A percentile compares a stretch with the other conserved stretches of the same genome.
Conservation (phyloP, 2,329 filamentous ascomycete genomes). For the Cytospora chrysosperma region DNA sequence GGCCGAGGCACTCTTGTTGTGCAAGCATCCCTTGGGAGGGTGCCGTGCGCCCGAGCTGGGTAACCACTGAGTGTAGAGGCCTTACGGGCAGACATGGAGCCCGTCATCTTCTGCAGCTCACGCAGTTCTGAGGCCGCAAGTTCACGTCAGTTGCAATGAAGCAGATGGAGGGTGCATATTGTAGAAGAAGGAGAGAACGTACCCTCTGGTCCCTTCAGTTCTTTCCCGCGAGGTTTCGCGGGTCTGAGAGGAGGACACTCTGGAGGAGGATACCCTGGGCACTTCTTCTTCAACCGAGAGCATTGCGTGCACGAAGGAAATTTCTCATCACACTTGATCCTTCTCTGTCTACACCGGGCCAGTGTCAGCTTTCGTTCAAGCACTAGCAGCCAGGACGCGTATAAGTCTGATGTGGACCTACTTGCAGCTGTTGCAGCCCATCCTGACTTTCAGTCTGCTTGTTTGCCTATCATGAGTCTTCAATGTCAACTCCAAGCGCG, state of each 20-base stretch:
- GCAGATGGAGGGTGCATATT: too few species aligned
- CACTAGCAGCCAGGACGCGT: too few species aligned
- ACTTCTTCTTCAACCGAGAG: constrained; percentile 55
- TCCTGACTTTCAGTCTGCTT: constrained; percentile 62
- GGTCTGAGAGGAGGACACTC: too few species aligned
- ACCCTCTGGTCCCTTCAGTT: neutral
- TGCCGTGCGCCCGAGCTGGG: neutral
- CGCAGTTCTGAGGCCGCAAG: too few species aligned
- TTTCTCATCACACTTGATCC: constrained; percentile 65
- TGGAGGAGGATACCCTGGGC: constrained; percentile 62
- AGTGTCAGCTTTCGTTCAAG: neutral
- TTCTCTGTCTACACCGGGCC: constrained; percentile 45
- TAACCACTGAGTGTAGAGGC: too few species aligned
- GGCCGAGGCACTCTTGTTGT: neutral
- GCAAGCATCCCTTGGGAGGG: neutral
- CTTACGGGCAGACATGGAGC: too few species aligned
- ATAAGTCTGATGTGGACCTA: constrained; percentile 40
- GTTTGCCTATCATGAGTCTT: constrained; percentile 38
- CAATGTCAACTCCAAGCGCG: constrained; percentile 27
- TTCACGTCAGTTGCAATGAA: too few species aligned
- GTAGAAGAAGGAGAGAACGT: neutral
- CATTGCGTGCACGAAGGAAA: constrained; percentile 61
- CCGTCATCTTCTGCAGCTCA: too few species aligned
- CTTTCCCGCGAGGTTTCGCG: too few species aligned
- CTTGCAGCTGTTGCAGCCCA: constrained; percentile 67